A percentile compares a stretch with the other conserved stretches of the same genome.
Conservation (phyloP, 768 basidiomycete genomes). For the Nevesoporus exiguus region DNA sequence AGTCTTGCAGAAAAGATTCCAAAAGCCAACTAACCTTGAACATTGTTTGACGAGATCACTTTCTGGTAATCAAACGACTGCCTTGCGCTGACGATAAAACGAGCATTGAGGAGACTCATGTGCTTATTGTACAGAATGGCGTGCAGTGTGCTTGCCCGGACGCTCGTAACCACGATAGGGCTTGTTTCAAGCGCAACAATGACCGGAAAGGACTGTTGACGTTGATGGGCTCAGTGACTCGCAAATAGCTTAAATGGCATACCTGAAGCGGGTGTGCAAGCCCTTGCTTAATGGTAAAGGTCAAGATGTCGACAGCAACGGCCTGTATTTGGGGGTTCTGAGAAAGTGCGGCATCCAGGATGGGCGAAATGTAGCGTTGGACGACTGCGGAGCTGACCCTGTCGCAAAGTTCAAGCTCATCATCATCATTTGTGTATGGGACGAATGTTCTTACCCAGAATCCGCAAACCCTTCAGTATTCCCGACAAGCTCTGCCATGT, state of each 20-base stretch:
- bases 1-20: not conserved
- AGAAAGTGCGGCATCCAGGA: constrained; percentile 79
- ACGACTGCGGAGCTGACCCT: constrained; percentile 94
- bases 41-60: constrained; percentile 42
- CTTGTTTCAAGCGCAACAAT: constrained; percentile 94
- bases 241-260: constrained; percentile 18
- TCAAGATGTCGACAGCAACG: constrained; percentile 85
- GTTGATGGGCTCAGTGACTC: not conserved
- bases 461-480: constrained; percentile 96
- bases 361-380: constrained; percentile 83
- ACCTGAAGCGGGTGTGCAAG: constrained; percentile 93
- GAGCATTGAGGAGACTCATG: constrained; percentile 81
- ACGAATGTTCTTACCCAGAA: constrained; percentile 69
- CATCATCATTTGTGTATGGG: not conserved
- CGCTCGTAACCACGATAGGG: constrained; percentile 52
- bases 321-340: constrained; percentile 67
- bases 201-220: constrained; percentile 76
- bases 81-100: constrained; percentile 76
- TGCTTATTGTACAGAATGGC: constrained; percentile 84
- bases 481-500: constrained; percentile 93
- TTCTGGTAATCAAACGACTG: constrained; percentile 84
- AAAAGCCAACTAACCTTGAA: constrained; percentile 46
- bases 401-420: constrained; percentile 6
- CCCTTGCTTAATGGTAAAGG: constrained; percentile 92
- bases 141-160: constrained; percentile 79